phyloP scores from a whole-genome alignment of 495 filamentous ascomycete species.

The Hypomontagnella submonticulosa region DNA sequence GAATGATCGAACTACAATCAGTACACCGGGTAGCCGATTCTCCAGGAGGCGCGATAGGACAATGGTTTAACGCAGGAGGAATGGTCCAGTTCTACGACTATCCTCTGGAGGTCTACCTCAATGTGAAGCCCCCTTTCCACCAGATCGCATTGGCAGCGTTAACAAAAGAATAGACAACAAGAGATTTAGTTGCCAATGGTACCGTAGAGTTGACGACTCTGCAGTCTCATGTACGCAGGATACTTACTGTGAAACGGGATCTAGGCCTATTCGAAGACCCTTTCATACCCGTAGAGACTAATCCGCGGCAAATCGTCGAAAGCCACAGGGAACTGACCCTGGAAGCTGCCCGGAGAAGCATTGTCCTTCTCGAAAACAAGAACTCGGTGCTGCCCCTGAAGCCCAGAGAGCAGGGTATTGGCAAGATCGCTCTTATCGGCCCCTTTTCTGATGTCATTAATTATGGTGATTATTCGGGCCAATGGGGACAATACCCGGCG shows the following conservation, averaged over 20 bases:
- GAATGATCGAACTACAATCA: conserved; percentile 44
- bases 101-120: conserved; percentile 45
- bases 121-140: conserved; percentile 24
- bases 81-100: conserved; percentile 52
- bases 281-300: conserved; percentile 47
- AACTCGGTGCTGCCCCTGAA: conserved; percentile 52
- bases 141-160: conserved; percentile 15
- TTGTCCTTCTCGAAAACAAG: conserved; percentile 54
- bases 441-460: conserved; percentile 58
- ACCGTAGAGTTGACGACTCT: conserved; percentile 47
- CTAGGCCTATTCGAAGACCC: conserved; percentile 53
- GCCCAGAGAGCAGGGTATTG: conserved; percentile 41
- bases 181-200: conserved; percentile 50
- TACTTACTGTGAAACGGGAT: conserved; percentile 55
- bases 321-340: conserved; percentile 47
- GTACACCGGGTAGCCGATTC: conserved; percentile 47
- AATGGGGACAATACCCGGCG: conserved; percentile 55
- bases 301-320: conserved; percentile 48
- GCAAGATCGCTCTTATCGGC: conserved; percentile 54
- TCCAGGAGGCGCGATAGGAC: conserved; percentile 50
- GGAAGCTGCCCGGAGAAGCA: conserved; percentile 52
- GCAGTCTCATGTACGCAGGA: conserved; percentile 48
- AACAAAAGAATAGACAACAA: conserved; percentile 45
- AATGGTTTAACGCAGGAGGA: conserved; percentile 55
- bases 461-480: conserved; percentile 55